Evolutionary conservation across 441 rosid genomes (phyloP).

Genomic region (Arabidopsis hybrid): DNA sequence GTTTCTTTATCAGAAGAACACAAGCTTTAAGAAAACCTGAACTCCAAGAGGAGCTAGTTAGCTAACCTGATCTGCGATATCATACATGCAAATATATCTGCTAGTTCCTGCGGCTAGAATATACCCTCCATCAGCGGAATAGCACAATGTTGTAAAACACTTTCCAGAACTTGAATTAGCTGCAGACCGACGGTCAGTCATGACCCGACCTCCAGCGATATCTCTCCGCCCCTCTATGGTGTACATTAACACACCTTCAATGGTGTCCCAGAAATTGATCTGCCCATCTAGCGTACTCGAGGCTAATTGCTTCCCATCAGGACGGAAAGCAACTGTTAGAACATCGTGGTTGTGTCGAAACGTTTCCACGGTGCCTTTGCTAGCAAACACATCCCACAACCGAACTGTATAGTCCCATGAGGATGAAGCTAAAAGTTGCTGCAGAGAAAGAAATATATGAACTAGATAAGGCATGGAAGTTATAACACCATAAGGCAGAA

Average conservation of each 20-base stretch:
- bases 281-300: constrained; percentile 94
- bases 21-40: constrained; percentile 23
- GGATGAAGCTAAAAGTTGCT: constrained; percentile 95
- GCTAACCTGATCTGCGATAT: constrained; percentile 93
- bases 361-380: constrained; percentile 89
- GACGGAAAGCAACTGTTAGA: constrained; percentile 87
- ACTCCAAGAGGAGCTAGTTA: background rate
- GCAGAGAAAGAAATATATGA: constrained; percentile 30
- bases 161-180: constrained; percentile 96
- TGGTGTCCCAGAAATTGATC: constrained; percentile 96
- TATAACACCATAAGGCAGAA: constrained; percentile 25
- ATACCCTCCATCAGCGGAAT: constrained; percentile 96
- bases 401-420: constrained; percentile 97
- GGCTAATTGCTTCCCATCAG: constrained; percentile 96
- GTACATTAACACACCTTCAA: constrained; percentile 87
- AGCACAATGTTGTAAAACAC: constrained; percentile 90
- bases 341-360: constrained; percentile 95
- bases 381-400: constrained; percentile 94
- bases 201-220: constrained; percentile 92
- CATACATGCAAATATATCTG: constrained; percentile 98
- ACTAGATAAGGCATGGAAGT: constrained; percentile 11
- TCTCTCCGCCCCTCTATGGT: constrained; percentile 98
- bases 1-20: constrained; percentile 15
- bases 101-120: constrained; percentile 95
- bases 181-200: constrained; percentile 93